phyloP scores from a whole-genome alignment of 2,329 filamentous ascomycete species.

The Exophiala sp. region DNA sequence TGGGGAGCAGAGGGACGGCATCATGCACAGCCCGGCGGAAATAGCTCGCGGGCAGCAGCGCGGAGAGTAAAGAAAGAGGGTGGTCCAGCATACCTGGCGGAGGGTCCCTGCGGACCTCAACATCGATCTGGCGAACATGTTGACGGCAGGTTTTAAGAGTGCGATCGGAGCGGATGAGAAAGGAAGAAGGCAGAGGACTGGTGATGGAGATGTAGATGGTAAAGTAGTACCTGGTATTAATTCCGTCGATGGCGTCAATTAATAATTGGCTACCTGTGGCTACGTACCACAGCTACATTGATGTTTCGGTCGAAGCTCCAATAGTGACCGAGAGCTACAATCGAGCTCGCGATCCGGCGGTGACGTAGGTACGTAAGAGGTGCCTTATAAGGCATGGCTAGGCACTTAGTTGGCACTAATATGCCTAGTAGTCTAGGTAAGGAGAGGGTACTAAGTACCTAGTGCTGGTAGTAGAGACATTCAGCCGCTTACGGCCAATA shows the following conservation, averaged over 20 bases:
- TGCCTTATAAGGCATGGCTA: not conserved
- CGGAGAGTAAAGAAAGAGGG: not conserved
- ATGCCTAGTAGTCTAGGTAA: too few species aligned
- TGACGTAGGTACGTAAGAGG: too few species aligned
- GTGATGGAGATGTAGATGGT: not conserved
- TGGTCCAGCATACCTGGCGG: slow-evolving; percentile 49
- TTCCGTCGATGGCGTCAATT: not conserved
- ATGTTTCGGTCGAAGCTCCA: not conserved
- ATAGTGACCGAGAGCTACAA: too few species aligned
- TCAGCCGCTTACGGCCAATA: too few species aligned
- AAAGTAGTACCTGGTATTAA: slow-evolving; percentile 6
- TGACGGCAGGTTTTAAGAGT: slow-evolving; percentile 29
- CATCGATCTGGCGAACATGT: slow-evolving; percentile 62
- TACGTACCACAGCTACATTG: too few species aligned
- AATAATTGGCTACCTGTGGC: too few species aligned
- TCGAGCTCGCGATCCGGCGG: too few species aligned
- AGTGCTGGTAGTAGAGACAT: too few species aligned
- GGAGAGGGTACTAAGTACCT: too few species aligned
- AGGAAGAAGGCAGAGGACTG: not conserved
- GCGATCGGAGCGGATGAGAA: not conserved
- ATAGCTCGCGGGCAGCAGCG: not conserved
- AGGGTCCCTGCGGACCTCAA: slow-evolving; percentile 61
- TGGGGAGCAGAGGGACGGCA: not conserved
- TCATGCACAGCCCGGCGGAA: not conserved
- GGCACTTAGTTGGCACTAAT: too few species aligned